Conservation (phyloP, 345 rosid species). For the Anastatica hierochuntica region DNA sequence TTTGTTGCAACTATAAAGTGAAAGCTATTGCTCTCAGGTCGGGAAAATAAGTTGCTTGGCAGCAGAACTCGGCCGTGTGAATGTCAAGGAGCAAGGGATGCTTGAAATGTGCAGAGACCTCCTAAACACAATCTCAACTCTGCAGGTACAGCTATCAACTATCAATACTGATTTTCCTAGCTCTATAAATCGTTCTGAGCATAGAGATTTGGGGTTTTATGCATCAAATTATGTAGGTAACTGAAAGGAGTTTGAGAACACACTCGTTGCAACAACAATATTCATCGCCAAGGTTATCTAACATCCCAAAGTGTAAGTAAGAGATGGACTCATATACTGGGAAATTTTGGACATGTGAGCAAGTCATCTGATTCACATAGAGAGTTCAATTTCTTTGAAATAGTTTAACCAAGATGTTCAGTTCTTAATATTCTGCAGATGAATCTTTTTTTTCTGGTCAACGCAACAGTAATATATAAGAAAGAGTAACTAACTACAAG, state of each 20-base stretch:
- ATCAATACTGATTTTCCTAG: neutral
- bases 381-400: neutral
- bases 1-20: neutral
- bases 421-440: too few relatives aligned
- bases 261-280: constrained; percentile 42
- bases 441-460: too few relatives aligned
- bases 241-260: constrained; percentile 55
- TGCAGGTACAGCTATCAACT: constrained; percentile 37
- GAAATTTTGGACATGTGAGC: neutral
- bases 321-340: neutral
- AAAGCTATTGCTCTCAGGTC: constrained; percentile 31
- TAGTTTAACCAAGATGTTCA: neutral
- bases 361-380: neutral
- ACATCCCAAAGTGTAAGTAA: constrained; percentile 24
- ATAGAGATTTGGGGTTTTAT: neutral
- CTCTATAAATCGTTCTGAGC: neutral
- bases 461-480: too few relatives aligned
- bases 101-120: constrained; percentile 50
- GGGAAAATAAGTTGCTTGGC: constrained; percentile 39
- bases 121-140: constrained; percentile 45
- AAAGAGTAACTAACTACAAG: too few relatives aligned
- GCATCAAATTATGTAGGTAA: constrained; percentile 51
- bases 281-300: too few relatives aligned
- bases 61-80: constrained; percentile 40
- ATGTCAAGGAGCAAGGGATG: constrained; percentile 44